phyloP scores from a whole-genome alignment of 2,329 filamentous ascomycete genomes.

The Fusarium hainanense region DNA sequence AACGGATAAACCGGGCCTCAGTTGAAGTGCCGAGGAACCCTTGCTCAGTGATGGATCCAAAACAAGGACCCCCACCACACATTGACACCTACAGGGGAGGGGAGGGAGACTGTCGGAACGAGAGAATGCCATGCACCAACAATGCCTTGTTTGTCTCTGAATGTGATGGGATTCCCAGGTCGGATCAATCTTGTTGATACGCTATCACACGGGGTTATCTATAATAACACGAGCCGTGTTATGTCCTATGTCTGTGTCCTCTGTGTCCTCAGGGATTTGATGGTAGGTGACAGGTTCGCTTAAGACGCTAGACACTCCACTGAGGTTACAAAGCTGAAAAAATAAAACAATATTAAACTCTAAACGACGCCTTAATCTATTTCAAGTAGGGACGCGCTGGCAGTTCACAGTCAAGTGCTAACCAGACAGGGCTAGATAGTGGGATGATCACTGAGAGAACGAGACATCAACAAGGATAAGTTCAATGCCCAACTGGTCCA shows the following conservation, averaged over 20 bases:
- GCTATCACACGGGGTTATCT: background rate
- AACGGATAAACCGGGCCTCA: background rate
- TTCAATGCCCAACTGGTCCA: constrained; percentile 3
- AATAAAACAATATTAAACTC: constrained; percentile 5
- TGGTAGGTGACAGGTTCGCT: background rate
- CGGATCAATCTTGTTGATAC: background rate
- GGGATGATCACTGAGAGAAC: background rate
- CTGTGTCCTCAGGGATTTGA: background rate
- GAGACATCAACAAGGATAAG: constrained; percentile 7
- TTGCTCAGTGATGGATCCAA: background rate
- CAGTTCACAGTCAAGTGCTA: background rate
- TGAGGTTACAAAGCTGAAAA: constrained; percentile 2
- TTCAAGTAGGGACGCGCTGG: background rate
- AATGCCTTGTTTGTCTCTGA: background rate
- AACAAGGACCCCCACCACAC: background rate
- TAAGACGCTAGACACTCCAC: background rate
- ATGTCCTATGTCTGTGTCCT: background rate
- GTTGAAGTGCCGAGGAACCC: background rate
- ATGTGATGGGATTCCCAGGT: background rate
- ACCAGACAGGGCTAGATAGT: background rate
- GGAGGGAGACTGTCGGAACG: too few relatives aligned
- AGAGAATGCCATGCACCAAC: background rate
- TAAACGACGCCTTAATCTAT: constrained; percentile 6
- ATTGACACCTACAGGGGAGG: background rate
- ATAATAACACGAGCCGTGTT: background rate